A percentile compares a stretch with the other conserved stretches of the same genome.
These are phyloP conservation scores for Colletotrichum simmondsii DNA, from an alignment of 2,329 filamentous ascomycete species.

Conservation along the genomic window DNA sequence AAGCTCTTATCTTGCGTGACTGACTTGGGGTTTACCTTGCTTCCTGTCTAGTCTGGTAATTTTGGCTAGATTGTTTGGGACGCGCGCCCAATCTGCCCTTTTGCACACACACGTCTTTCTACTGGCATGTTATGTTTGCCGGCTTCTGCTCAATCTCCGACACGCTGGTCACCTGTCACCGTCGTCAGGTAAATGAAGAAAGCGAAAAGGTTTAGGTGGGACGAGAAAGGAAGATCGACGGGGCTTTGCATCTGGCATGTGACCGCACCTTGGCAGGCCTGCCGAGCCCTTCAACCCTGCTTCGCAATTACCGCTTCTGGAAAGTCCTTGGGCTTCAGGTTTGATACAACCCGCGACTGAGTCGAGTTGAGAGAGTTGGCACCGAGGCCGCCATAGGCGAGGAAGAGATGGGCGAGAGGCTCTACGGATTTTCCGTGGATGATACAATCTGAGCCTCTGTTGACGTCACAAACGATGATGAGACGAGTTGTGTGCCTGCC, in stretches of 20 bases:
- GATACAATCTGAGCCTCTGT: slow-evolving; percentile 15
- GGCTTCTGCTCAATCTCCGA: background rate
- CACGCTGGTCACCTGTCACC: background rate
- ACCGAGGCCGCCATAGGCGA: background rate
- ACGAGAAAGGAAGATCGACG: background rate
- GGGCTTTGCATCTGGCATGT: slow-evolving; percentile 9
- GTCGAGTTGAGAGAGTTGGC: background rate
- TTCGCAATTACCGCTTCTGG: background rate
- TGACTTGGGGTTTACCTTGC: background rate
- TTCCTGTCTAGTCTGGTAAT: no score
- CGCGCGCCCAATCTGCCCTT: background rate
- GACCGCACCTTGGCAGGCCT: background rate
- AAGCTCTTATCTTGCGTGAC: background rate
- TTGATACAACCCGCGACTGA: background rate
- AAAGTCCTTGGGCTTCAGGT: background rate
- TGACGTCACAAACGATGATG: slow-evolving; percentile 19
- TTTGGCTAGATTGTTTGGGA: background rate
- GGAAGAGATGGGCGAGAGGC: background rate
- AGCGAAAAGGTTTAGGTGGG: background rate
- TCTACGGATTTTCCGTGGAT: background rate
- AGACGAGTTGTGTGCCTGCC: background rate
- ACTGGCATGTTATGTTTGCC: background rate
- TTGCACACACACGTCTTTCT: background rate
- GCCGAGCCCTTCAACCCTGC: background rate
- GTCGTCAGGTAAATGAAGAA: slow-evolving; percentile 9